These are phyloP conservation scores for Asterophora lycoperdoides DNA, from an alignment of 768 basidiomycete species.

Conservation along the genomic window DNA sequence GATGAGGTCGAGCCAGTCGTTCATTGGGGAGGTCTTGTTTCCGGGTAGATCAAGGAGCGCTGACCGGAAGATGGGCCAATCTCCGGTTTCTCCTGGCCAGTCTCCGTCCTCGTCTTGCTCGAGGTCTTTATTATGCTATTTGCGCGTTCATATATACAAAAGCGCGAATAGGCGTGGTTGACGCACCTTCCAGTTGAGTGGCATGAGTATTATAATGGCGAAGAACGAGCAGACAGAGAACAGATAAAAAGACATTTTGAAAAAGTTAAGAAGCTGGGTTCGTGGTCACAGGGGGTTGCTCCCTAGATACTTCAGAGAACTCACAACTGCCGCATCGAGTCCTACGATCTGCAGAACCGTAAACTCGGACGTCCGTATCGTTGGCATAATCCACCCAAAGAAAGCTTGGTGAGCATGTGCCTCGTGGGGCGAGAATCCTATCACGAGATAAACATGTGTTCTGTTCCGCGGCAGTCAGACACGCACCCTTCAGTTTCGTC, in stretches of 20 bases:
- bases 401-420: constrained; percentile 83
- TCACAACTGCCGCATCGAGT: constrained; percentile 90
- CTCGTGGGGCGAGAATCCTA: constrained; percentile 92
- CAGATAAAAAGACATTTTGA: constrained; percentile 91
- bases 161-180: not conserved
- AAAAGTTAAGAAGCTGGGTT: constrained; percentile 82
- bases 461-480: constrained; percentile 8
- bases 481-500: constrained; percentile 85
- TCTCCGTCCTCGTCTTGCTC: constrained; percentile 46
- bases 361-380: constrained; percentile 85
- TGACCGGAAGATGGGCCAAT: constrained; percentile 40
- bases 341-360: constrained; percentile 95
- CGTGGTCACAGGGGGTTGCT: not conserved
- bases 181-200: constrained; percentile 86
- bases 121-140: constrained; percentile 67
- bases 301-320: constrained; percentile 24
- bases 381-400: constrained; percentile 96
- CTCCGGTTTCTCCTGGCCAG: constrained; percentile 38
- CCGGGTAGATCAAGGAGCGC: constrained; percentile 17
- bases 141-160: constrained; percentile 1
- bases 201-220: constrained; percentile 85
- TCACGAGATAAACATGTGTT: not conserved
- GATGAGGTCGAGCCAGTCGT: constrained; percentile 83
- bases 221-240: constrained; percentile 85
- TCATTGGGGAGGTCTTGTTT: constrained; percentile 35